Conservation (phyloP, 305 asterid species). For the Fraxinus ornus region DNA sequence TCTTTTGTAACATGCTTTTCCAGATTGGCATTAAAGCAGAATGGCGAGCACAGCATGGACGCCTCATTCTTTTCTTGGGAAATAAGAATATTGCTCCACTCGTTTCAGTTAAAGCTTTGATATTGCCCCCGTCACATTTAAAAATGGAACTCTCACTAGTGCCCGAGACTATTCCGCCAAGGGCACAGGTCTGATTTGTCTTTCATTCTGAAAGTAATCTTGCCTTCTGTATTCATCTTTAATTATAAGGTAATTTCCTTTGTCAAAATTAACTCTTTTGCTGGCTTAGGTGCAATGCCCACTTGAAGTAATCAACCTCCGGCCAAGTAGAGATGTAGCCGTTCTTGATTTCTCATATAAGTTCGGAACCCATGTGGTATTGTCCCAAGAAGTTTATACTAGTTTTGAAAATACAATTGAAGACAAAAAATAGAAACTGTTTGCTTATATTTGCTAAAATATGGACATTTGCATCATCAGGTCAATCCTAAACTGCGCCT, state of each 20-base stretch:
- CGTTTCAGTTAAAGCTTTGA: conserved; percentile 67
- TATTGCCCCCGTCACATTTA: conserved; percentile 80
- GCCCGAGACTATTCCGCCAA: conserved; percentile 92
- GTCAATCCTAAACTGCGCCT: conserved; percentile 92
- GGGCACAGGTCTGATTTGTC: conserved; percentile 75
- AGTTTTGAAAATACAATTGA: background rate
- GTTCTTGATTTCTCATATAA: conserved; percentile 88
- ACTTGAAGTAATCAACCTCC: conserved; percentile 77
- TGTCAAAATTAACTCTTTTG: conserved; percentile 3
- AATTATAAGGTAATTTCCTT: background rate
- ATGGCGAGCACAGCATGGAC: conserved; percentile 84
- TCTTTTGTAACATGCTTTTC: conserved; percentile 23
- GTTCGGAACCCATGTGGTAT: conserved; percentile 72
- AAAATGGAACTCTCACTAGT: conserved; percentile 77
- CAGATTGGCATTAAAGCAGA: conserved; percentile 97
- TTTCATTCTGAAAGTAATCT: conserved; percentile 13
- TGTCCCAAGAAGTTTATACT: conserved; percentile 19
- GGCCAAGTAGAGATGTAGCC: conserved; percentile 87
- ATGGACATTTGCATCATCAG: conserved; percentile 44
- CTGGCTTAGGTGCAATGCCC: conserved; percentile 85
- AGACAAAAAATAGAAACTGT: background rate
- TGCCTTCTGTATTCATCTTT: background rate
- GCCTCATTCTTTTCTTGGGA: conserved; percentile 86
- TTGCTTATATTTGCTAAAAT: conserved; percentile 24
- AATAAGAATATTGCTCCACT: conserved; percentile 82